Conservation (phyloP, 1,139 yeast species). For the Suhomyces anneliseae region DNA sequence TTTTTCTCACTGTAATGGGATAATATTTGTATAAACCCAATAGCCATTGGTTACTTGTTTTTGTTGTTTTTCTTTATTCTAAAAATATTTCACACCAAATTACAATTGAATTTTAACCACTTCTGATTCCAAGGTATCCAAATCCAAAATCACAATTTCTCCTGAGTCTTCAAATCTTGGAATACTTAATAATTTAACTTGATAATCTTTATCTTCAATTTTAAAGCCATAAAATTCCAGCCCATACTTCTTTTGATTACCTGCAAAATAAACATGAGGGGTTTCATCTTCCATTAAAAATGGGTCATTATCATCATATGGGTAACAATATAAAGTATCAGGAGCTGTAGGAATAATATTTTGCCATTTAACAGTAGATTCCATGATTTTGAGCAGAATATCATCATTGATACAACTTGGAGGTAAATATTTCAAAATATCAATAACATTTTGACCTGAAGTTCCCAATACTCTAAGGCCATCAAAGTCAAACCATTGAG, state of each 20-base stretch:
- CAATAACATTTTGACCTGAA: constrained; percentile 83
- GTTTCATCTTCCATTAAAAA: constrained; percentile 64
- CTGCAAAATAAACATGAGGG: constrained; percentile 86
- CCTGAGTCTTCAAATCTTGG: constrained; percentile 73
- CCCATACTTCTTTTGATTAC: constrained; percentile 70
- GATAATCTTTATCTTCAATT: neutral
- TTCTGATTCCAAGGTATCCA: constrained; percentile 55
- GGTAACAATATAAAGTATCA: constrained; percentile 89
- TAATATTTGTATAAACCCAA: too few species aligned
- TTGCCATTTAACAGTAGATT: constrained; percentile 76
- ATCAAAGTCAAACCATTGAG: constrained; percentile 58
- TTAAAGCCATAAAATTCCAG: constrained; percentile 31
- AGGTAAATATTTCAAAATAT: constrained; percentile 62
- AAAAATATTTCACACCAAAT: neutral
- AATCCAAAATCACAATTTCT: constrained; percentile 65
- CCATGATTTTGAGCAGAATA: constrained; percentile 43
- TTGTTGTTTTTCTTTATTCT: too few species aligned
- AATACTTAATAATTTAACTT: constrained; percentile 59
- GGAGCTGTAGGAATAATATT: constrained; percentile 94
- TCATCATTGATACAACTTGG: constrained; percentile 14
- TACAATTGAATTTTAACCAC: constrained; percentile 25
- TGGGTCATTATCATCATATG: constrained; percentile 79
- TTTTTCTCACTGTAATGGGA: too few species aligned
- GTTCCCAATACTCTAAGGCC: constrained; percentile 65
- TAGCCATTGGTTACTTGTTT: too few species aligned